phyloP scores from a whole-genome alignment of 352 stramenopile species.

The Lagenidium giganteum region DNA sequence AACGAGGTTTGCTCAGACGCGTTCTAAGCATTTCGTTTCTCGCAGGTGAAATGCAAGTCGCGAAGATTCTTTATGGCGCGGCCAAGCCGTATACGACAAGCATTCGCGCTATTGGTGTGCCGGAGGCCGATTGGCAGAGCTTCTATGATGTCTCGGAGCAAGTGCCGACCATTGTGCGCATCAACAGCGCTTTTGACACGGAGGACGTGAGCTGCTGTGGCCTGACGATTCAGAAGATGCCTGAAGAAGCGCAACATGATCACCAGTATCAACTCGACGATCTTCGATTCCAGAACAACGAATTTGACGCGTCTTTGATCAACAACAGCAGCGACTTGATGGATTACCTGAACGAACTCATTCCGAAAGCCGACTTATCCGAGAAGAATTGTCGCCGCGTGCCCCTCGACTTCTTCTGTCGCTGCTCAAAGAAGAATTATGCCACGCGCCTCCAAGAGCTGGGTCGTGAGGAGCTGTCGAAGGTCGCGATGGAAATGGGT shows the following conservation, averaged over 20 bases:
- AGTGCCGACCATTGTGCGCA: slow-evolving; percentile 75
- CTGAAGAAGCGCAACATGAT: slow-evolving; percentile 39
- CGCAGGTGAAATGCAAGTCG: slow-evolving; percentile 59
- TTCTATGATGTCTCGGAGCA: slow-evolving; percentile 86
- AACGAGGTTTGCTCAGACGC: no score
- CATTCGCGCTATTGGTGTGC: slow-evolving; percentile 51
- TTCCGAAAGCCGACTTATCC: slow-evolving; percentile 58
- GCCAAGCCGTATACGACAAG: slow-evolving; percentile 76
- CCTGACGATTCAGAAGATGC: slow-evolving; percentile 83
- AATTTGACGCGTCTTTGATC: slow-evolving; percentile 39
- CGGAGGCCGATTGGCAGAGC: slow-evolving; percentile 72
- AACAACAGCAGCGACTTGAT: slow-evolving; percentile 53
- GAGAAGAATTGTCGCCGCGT: slow-evolving; percentile 49
- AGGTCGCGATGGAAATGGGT: slow-evolving; percentile 42
- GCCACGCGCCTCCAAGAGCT: slow-evolving; percentile 44
- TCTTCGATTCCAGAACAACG: slow-evolving; percentile 46
- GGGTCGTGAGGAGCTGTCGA: slow-evolving; percentile 33
- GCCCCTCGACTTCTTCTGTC: slow-evolving; percentile 80
- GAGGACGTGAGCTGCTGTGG: slow-evolving; percentile 58
- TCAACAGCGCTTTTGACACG: slow-evolving; percentile 45
- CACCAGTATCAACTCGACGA: slow-evolving; percentile 60
- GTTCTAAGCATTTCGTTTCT: slow-evolving; percentile 2
- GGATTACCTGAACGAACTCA: slow-evolving; percentile 70
- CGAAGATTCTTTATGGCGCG: slow-evolving; percentile 73
- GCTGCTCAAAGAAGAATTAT: slow-evolving; percentile 76